Percentiles rank a stretch among this genome's conserved stretches.
phyloP scores from a whole-genome alignment of 257 asterid genomes.

The Apocynum venetum region DNA sequence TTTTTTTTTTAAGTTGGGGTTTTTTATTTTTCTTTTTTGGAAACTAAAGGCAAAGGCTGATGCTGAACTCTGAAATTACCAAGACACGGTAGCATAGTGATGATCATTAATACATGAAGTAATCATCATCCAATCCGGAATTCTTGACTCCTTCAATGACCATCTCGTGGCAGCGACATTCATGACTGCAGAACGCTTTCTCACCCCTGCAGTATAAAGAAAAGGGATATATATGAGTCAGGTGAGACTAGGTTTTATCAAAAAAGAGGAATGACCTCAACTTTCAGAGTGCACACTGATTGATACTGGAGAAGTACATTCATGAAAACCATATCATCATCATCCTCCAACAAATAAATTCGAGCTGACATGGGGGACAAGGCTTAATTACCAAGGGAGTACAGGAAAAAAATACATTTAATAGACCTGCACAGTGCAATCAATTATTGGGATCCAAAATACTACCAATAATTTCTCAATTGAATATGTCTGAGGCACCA shows the following conservation, averaged over 20 bases:
- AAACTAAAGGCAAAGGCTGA: neutral
- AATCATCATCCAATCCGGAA: slow-evolving; percentile 10
- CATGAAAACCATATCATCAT: neutral
- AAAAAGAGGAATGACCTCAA: neutral
- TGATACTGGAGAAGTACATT: neutral
- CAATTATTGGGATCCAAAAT: slow-evolving; percentile 5
- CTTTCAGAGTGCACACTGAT: neutral
- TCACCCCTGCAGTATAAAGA: slow-evolving; percentile 48
- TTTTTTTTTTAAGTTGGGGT: neutral
- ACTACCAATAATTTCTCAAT: neutral
- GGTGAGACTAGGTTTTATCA: neutral
- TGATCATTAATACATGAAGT: neutral
- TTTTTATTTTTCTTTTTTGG: neutral
- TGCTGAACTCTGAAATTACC: neutral
- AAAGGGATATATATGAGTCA: neutral
- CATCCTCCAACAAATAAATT: neutral
- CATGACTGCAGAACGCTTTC: slow-evolving; percentile 69
- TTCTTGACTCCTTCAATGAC: slow-evolving; percentile 37
- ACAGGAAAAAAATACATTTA: neutral
- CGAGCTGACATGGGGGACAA: neutral
- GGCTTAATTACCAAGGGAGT: neutral
- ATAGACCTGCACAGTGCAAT: neutral
- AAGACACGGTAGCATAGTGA: neutral
- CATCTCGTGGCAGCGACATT: slow-evolving; percentile 71
- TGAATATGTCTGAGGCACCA: neutral